Evolutionary conservation across 2,329 filamentous ascomycete species (phyloP).

Genomic region (Apiospora malaysiana): DNA sequence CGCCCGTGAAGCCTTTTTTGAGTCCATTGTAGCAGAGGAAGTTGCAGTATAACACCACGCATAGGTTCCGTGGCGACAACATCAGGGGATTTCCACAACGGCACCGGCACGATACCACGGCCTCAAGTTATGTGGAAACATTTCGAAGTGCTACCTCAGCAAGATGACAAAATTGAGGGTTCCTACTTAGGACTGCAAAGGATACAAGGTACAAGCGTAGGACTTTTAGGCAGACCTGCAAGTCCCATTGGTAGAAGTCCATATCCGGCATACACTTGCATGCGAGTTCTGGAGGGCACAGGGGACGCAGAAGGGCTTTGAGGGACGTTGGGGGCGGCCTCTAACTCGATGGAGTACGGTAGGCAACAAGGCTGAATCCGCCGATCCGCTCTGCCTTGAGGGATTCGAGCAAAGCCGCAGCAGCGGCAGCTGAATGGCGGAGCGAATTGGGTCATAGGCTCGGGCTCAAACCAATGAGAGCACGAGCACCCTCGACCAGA

Average conservation of each 20-base stretch:
- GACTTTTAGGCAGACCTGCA: conserved; percentile 25
- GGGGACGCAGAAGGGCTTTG: conserved; percentile 27
- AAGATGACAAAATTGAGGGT: conserved; percentile 24
- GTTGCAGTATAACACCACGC: conserved; percentile 2
- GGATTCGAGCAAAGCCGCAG: conserved; percentile 17
- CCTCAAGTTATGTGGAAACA: conserved; percentile 24
- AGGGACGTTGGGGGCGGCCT: conserved; percentile 41
- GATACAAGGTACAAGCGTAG: conserved; percentile 26
- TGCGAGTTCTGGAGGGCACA: conserved; percentile 22
- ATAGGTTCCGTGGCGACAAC: background rate
- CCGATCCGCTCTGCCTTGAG: conserved; percentile 18
- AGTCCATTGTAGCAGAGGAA: background rate
- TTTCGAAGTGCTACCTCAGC: conserved; percentile 23
- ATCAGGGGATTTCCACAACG: conserved; percentile 17
- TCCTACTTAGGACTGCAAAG: conserved; percentile 26
- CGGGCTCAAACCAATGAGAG: conserved; percentile 19
- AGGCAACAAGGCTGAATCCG: conserved; percentile 45
- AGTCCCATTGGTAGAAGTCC: conserved; percentile 24
- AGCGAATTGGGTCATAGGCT: conserved; percentile 16
- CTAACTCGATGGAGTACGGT: conserved; percentile 38
- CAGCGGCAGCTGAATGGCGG: conserved; percentile 17
- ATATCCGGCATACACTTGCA: conserved; percentile 21
- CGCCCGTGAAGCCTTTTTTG: conserved; percentile 24
- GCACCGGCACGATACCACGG: conserved; percentile 16
- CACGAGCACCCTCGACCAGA: background rate